Base-by-base conservation (phyloP, 2,329 filamentous ascomycete species). In the Coniochaeta sp. region DNA sequence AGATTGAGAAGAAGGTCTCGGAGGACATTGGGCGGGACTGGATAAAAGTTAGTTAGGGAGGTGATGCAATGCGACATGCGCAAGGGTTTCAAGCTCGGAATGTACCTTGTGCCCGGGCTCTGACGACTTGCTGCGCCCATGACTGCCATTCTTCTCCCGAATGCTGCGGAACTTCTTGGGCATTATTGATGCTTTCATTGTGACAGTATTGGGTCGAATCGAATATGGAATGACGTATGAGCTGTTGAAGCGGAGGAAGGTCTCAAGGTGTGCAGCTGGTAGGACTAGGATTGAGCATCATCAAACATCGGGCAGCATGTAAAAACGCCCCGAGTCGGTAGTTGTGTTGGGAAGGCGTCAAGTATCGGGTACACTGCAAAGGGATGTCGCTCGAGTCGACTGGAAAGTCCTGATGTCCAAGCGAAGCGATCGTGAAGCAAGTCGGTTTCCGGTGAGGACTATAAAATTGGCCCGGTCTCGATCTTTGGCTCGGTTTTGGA, bases 141-240 rank as follows among this genome's bases (percentile, higher is more conserved):
- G 81, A 40, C 71, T 66, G 62, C 76, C 78, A 71, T 79, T 80
- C 74, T 84, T 91, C 68, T 90, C 89, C 65, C 88, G 84, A 66
- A 88, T 79, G 72, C 84, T 89, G 62, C 90, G 84, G 71, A 91
- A 87, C 68, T 88, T 86, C 70, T 83, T 86, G 57, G 80, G 80
- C 79, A 84, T 84, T 69, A 66, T 79, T 28, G 43, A 47, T 26
- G 47, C 47, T 16, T 64, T 63, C 65, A 67, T 67, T 16, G 26
- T 47, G 19, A 22, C 9, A 16, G 31, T 26, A 12, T 14, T 14
- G 1, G 11, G 28, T 31, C 16, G 22, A n/a, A 28, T 12, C 14
- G 24, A 55, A 50, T 58, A 60, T 61, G 38, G n/a, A 22, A 52
- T 19, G n/a, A 26, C 43, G 19, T 36, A 17, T 24, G 31, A 14